Evolutionary conservation across 805 yeast species (phyloP).

Genomic region (Metschnikowia dekortorum): DNA sequence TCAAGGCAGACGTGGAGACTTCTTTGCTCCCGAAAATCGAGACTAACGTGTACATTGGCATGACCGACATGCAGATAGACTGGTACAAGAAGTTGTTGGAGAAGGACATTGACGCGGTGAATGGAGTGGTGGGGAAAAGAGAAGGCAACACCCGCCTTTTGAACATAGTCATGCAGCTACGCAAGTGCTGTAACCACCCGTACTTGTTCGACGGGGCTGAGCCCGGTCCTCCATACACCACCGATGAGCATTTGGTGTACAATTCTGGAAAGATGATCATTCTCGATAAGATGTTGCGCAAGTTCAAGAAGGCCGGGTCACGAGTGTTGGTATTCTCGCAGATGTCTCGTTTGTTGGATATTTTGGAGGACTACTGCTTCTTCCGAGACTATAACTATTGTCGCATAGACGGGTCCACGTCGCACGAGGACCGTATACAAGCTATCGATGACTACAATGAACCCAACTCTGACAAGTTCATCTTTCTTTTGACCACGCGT

Average conservation of each 20-base stretch:
- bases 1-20: slow-evolving; percentile 90
- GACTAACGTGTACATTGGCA: slow-evolving; percentile 82
- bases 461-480: slow-evolving; percentile 76
- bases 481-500: slow-evolving; percentile 84
- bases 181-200: slow-evolving; percentile 97
- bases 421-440: slow-evolving; percentile 86
- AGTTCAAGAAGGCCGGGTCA: slow-evolving; percentile 71
- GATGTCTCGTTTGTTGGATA: slow-evolving; percentile 87
- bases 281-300: slow-evolving; percentile 73
- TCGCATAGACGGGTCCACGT: slow-evolving; percentile 90
- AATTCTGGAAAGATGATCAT: slow-evolving; percentile 91
- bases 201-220: slow-evolving; percentile 98
- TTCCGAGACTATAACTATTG: slow-evolving; percentile 82
- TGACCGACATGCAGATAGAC: slow-evolving; percentile 90
- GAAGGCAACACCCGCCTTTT: slow-evolving; percentile 88
- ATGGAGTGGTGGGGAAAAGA: slow-evolving; percentile 90
- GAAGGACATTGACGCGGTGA: slow-evolving; percentile 93
- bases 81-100: slow-evolving; percentile 90
- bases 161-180: slow-evolving; percentile 92
- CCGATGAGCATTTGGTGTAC: slow-evolving; percentile 88
- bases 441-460: slow-evolving; percentile 90
- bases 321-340: slow-evolving; percentile 90
- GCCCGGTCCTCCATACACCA: slow-evolving; percentile 96
- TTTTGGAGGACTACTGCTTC: slow-evolving; percentile 86
- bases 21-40: slow-evolving; percentile 88